phyloP scores from a whole-genome alignment of 805 yeast genomes.

The Wickerhamomyces tratensis region DNA sequence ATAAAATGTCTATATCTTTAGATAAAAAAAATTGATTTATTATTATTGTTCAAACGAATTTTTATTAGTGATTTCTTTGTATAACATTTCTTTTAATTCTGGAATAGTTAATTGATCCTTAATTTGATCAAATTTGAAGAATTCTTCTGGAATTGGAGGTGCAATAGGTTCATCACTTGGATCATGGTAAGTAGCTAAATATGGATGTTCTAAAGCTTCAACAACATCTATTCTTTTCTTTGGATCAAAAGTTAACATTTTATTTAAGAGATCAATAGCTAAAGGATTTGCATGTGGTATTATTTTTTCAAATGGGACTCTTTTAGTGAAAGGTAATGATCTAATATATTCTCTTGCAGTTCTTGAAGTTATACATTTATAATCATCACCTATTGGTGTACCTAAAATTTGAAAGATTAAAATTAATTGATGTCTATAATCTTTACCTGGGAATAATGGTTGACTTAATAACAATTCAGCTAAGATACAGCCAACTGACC shows the following conservation, averaged over 20 bases:
- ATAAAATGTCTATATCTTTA: too few relatives aligned
- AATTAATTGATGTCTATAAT: slow-evolving; percentile 85
- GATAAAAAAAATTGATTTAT: too few relatives aligned
- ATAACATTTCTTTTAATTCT: slow-evolving; percentile 70
- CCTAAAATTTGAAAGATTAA: slow-evolving; percentile 80
- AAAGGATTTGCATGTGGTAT: slow-evolving; percentile 48
- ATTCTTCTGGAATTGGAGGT: slow-evolving; percentile 72
- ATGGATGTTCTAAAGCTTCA: slow-evolving; percentile 81
- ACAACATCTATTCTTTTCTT: slow-evolving; percentile 71
- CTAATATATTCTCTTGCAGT: slow-evolving; percentile 86
- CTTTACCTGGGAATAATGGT: slow-evolving; percentile 91
- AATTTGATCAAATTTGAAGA: slow-evolving; percentile 79
- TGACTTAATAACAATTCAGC: slow-evolving; percentile 83
- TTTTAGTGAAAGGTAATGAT: slow-evolving; percentile 63
- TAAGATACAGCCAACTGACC: slow-evolving; percentile 95
- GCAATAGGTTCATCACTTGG: slow-evolving; percentile 90
- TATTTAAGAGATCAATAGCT: slow-evolving; percentile 60
- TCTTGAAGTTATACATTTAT: slow-evolving; percentile 61
- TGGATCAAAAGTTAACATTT: slow-evolving; percentile 77
- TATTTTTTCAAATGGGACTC: slow-evolving; percentile 38
- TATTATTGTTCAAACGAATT: too few relatives aligned
- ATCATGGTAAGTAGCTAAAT: slow-evolving; percentile 81
- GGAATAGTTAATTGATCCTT: slow-evolving; percentile 71
- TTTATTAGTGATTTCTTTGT: slow-evolving; percentile 60
- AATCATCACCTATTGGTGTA: slow-evolving; percentile 77